Percentiles rank a stretch among this genome's conserved stretches.
Conservation (phyloP, 352 stramenopile species). For the Phytophthora niederhauseri region DNA sequence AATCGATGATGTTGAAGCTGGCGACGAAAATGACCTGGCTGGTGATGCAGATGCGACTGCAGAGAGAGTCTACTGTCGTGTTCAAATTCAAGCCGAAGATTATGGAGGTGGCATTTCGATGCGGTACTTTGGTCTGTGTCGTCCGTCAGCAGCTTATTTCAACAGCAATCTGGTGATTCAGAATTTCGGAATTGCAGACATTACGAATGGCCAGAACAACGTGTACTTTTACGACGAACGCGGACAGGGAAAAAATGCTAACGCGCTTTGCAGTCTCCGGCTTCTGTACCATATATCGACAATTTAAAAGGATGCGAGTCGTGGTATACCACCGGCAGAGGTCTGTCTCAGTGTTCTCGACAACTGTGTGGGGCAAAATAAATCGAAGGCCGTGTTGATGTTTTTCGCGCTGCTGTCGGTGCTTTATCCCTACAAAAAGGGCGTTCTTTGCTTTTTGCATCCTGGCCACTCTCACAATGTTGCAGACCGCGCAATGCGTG, state of each 20-base stretch:
- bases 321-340: background rate
- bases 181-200: constrained; percentile 3
- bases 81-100: constrained; percentile 1
- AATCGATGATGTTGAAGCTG: background rate
- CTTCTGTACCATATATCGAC: constrained; percentile 7
- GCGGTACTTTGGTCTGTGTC: background rate
- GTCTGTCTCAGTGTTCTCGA: constrained; percentile 11
- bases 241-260: background rate
- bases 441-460: background rate
- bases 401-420: constrained; percentile 16
- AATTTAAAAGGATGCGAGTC: background rate
- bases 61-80: background rate
- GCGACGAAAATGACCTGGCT: background rate
- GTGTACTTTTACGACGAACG: constrained; percentile 17
- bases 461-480: background rate
- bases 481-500: background rate
- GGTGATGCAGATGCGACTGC: background rate
- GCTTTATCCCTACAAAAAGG: constrained; percentile 6
- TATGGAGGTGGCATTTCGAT: background rate
- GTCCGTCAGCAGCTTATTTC: background rate
- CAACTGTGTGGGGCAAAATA: constrained; percentile 22
- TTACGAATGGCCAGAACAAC: background rate
- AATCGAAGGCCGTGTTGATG: constrained; percentile 18
- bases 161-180: background rate
- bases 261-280: constrained; percentile 5